Evolutionary conservation across 805 yeast species (phyloP).

Genomic region (Ogataea thermomethanolica): DNA sequence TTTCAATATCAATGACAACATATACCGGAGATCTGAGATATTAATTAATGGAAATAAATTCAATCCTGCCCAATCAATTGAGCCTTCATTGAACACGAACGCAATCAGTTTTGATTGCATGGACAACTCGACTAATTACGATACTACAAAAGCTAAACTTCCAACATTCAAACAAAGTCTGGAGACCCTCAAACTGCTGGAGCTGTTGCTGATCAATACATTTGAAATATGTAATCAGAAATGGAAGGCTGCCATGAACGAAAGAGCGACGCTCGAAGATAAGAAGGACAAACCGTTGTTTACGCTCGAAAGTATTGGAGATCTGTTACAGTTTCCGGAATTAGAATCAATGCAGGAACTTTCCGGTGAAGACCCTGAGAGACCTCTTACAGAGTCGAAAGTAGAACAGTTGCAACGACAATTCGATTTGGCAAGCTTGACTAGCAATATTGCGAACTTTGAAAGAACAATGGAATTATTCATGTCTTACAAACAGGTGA

Average conservation of each 20-base stretch:
- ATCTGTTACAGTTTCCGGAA: slow-evolving; percentile 19
- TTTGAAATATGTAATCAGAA: slow-evolving; percentile 27
- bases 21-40: slow-evolving; percentile 38
- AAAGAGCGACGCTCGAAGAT: slow-evolving; percentile 14
- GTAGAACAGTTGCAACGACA: slow-evolving; percentile 20
- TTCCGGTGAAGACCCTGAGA: slow-evolving; percentile 3
- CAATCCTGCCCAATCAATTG: slow-evolving; percentile 41
- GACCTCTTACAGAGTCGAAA: slow-evolving; percentile 19
- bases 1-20: slow-evolving; percentile 38
- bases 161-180: slow-evolving; percentile 28
- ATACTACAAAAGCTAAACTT: slow-evolving; percentile 30
- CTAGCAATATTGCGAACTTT: slow-evolving; percentile 27
- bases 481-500: slow-evolving; percentile 21
- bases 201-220: slow-evolving; percentile 28
- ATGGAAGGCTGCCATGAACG: slow-evolving; percentile 25
- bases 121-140: slow-evolving; percentile 34
- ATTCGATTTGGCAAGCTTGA: slow-evolving; percentile 24
- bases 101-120: slow-evolving; percentile 33
- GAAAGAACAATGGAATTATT: slow-evolving; percentile 29
- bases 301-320: slow-evolving; percentile 17
- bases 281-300: slow-evolving; percentile 14
- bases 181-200: slow-evolving; percentile 28
- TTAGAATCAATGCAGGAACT: slow-evolving; percentile 13
- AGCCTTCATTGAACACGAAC: slow-evolving; percentile 37
- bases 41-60: slow-evolving; percentile 38